Base-by-base conservation (phyloP, 345 rosid species). In the Lumnitzera racemosa region DNA sequence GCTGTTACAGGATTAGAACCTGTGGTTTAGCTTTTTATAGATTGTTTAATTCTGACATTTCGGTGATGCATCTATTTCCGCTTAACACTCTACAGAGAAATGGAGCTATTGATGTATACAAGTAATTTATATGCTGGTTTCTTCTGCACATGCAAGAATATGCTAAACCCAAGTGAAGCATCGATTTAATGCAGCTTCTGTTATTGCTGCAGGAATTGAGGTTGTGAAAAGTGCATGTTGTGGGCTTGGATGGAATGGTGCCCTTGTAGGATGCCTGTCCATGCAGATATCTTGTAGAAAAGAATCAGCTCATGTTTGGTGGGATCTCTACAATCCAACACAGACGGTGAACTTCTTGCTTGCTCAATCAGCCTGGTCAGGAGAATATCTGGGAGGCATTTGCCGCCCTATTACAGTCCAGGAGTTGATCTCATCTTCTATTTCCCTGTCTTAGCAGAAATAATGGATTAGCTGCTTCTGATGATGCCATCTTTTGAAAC, bases 291-390 rank as follows among this genome's bases (percentile, higher is more conserved):
- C 83, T 61, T 86, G 91, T 67, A 27, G 71, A n/a, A 56, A 54
- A 55, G 72, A 69, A 67, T 68, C 83, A 56, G 46, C 58, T 48
- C 71, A 69, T 61, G 77, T 86, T 0, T 86, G 91, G 91, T 86
- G 91, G 91, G 91, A 86, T 74, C 78, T 81, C 46, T 81, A 79
- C 70, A 86, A 77, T 68, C 88, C 88, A 0, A 83, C 91, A 3
- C 63, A 63, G 53, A 64, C 67, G 11, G 80, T 76, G 47, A 81
- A 83, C 73, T 56, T 74, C 15, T 71, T 77, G 69, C 80, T 86
- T 3, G 85, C 86, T 11, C 76, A 73, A 51, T 76, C 88, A 36
- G 77, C 77, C 12, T 86, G 91, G 91, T 75, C 74, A 2, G 84
- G 84, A n/a, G 61, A 65, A 24, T 55, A 65, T 27, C 16, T 79